Evolutionary conservation across 805 yeast species (phyloP).

Genomic region (Wickerhamomyces bisporus): DNA sequence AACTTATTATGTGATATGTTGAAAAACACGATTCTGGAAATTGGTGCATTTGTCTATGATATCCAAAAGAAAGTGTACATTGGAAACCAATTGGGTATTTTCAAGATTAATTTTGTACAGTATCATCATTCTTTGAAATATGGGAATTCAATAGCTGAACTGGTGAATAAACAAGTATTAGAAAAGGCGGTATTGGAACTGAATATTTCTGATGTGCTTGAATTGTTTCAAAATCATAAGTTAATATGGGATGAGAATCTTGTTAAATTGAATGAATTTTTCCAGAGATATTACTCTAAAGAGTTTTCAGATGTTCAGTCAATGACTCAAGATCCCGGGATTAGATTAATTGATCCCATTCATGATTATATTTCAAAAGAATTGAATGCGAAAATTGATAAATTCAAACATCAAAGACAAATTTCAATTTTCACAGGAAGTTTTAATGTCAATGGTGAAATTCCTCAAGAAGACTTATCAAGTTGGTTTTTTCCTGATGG

Average conservation of each 20-base stretch:
- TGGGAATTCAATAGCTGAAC: background rate
- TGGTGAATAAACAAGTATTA: conserved; percentile 67
- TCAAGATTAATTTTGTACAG: conserved; percentile 74
- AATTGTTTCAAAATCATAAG: conserved; percentile 63
- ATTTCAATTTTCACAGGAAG: conserved; percentile 77
- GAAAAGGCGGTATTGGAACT: conserved; percentile 37
- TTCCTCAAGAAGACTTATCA: conserved; percentile 50
- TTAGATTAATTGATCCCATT: conserved; percentile 76
- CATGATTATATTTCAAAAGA: conserved; percentile 76
- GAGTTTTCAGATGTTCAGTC: background rate
- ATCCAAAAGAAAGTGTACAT: conserved; percentile 49
- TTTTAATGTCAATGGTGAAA: conserved; percentile 77
- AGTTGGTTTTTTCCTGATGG: conserved; percentile 72
- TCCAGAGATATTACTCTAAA: conserved; percentile 34
- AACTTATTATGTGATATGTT: conserved; percentile 45
- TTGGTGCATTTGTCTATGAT: conserved; percentile 83
- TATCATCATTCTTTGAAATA: background rate
- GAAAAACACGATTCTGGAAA: conserved; percentile 62
- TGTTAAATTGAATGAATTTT: conserved; percentile 74
- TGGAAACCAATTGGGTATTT: conserved; percentile 85
- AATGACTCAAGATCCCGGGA: background rate
- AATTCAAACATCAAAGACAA: conserved; percentile 56
- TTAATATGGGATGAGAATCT: conserved; percentile 92
- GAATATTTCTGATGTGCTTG: conserved; percentile 21
- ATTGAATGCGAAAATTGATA: conserved; percentile 41